These are phyloP conservation scores for Pythium inflatum DNA, from an alignment of 352 stramenopile species.

Conservation along the genomic window DNA sequence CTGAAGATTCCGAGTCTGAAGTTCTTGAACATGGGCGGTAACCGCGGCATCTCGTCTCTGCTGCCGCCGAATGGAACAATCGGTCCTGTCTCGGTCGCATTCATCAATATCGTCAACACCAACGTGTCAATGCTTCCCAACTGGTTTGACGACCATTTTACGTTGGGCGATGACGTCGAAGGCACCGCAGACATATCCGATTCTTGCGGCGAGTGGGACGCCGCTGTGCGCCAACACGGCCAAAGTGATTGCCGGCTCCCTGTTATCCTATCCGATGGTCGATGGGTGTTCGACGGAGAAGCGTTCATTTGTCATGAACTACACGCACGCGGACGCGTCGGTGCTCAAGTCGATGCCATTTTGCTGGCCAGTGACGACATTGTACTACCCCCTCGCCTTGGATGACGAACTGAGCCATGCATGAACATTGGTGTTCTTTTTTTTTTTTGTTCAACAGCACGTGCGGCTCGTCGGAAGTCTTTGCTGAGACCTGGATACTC, in stretches of 20 bases:
- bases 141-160: slow-evolving; percentile 6
- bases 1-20: background rate
- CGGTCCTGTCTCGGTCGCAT: too few relatives aligned
- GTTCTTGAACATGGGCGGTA: slow-evolving; percentile 14
- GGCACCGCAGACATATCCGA: background rate
- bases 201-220: background rate
- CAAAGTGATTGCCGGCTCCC: background rate
- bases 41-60: slow-evolving; percentile 14
- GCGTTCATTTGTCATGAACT: slow-evolving; percentile 6
- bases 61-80: background rate
- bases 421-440: too few relatives aligned
- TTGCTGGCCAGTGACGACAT: background rate
- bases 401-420: too few relatives aligned
- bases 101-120: slow-evolving; percentile 12
- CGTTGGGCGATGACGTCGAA: background rate
- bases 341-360: background rate
- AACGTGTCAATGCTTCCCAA: slow-evolving; percentile 7
- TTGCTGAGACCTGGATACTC: too few relatives aligned
- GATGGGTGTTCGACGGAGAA: background rate
- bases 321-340: background rate
- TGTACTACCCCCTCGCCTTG: slow-evolving; percentile 2
- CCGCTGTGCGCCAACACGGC: slow-evolving; percentile 1
- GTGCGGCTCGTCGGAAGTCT: too few relatives aligned
- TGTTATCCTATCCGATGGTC: background rate
- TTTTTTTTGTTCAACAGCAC: too few relatives aligned